These are phyloP conservation scores for Mucor plumbeus DNA, from an alignment of 371 early-diverging fungal species.

Conservation along the genomic window DNA sequence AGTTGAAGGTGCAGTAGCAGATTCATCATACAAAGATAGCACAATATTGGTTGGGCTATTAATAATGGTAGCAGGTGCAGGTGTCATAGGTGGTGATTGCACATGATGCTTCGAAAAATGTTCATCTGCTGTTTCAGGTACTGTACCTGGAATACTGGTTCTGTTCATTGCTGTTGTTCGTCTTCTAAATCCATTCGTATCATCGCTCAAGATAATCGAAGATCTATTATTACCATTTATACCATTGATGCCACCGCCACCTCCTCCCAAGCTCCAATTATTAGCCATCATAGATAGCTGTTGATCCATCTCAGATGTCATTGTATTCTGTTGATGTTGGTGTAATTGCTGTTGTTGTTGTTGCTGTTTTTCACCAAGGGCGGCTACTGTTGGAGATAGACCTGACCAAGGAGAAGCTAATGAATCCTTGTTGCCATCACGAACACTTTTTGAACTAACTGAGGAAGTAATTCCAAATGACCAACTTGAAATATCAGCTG, in stretches of 20 bases:
- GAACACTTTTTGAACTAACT: conserved; percentile 17
- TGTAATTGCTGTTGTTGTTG: no score
- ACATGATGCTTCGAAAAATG: conserved; percentile 32
- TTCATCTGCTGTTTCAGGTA: conserved; percentile 58
- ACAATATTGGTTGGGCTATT: conserved; percentile 48
- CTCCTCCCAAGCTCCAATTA: not conserved
- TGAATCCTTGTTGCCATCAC: conserved; percentile 8
- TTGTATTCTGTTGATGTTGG: not conserved
- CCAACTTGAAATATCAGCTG: conserved; percentile 70
- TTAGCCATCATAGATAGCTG: conserved; percentile 30
- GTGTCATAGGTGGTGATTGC: conserved; percentile 1
- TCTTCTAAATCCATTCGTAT: conserved; percentile 45
- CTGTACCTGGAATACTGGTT: conserved; percentile 59
- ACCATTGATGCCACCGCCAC: no score
- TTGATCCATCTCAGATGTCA: conserved; percentile 14
- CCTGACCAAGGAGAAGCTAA: conserved; percentile 23
- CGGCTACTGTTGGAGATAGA: conserved; percentile 50
- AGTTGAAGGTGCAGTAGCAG: conserved; percentile 16
- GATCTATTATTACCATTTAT: conserved; percentile 18
- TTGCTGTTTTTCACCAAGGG: conserved; percentile 31
- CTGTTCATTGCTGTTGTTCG: conserved; percentile 31
- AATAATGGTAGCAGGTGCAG: not conserved
- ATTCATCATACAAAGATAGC: conserved; percentile 59
- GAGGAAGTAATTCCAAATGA: conserved; percentile 36
- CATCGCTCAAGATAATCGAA: conserved; percentile 34